Percentiles rank a stretch among this genome's conserved stretches.
phyloP scores from a whole-genome alignment of 345 rosid genomes.

The Gynandropsis gynandra region DNA sequence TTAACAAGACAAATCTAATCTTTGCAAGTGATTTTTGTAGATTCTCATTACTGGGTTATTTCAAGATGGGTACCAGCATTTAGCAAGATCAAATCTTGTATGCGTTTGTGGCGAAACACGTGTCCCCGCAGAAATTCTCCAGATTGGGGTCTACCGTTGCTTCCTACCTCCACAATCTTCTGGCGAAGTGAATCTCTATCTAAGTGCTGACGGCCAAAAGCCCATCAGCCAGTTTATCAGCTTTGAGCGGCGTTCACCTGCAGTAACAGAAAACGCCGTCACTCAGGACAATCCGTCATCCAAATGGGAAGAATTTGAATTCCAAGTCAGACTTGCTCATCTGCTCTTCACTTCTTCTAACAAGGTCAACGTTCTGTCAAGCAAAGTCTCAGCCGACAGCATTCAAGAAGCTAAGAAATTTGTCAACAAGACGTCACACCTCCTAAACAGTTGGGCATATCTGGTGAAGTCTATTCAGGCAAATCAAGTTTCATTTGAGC shows the following conservation, averaged over 20 bases:
- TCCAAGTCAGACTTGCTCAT: conserved; percentile 69
- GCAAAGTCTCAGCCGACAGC: conserved; percentile 39
- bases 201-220: conserved; percentile 69
- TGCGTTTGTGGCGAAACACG: conserved; percentile 68
- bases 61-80: conserved; percentile 44
- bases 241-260: conserved; percentile 60
- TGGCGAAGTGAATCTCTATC: conserved; percentile 53
- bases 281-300: conserved; percentile 37
- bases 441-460: conserved; percentile 60
- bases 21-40: conserved; percentile 32
- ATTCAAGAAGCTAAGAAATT: conserved; percentile 64
- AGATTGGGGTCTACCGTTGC: conserved; percentile 83
- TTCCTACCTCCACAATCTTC: conserved; percentile 56
- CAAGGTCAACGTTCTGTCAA: conserved; percentile 46
- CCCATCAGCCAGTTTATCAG: conserved; percentile 71
- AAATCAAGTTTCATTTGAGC: conserved; percentile 35
- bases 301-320: conserved; percentile 62
- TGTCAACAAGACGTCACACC: conserved; percentile 37
- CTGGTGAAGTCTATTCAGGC: conserved; percentile 55
- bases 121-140: conserved; percentile 55
- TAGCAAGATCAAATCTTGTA: conserved; percentile 47
- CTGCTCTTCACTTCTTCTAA: conserved; percentile 68
- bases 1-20: neutral
- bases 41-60: conserved; percentile 67
- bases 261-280: conserved; percentile 27